A percentile compares a stretch with the other conserved stretches of the same genome.
These are phyloP conservation scores for Datura wrightii DNA, from an alignment of 257 asterid genomes.

Conservation along the genomic window DNA sequence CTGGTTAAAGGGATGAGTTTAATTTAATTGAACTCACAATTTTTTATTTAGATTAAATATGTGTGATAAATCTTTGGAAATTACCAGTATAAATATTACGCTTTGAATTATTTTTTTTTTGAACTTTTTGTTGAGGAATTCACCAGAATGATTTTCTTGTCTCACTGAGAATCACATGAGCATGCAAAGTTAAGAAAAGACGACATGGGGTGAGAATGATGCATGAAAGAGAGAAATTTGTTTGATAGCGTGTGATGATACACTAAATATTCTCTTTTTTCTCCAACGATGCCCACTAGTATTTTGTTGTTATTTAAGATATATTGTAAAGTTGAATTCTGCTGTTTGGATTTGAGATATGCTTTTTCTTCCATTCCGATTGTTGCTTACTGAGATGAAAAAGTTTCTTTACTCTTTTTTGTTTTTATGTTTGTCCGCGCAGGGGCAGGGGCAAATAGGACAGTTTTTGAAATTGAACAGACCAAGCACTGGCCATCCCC, in stretches of 20 bases:
- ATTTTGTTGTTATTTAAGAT: constrained; percentile 7
- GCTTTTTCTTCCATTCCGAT: constrained; percentile 29
- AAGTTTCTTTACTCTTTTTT: constrained; percentile 38
- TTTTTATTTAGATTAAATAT: background rate
- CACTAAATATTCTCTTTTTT: constrained; percentile 30
- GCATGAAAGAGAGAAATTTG: constrained; percentile 29
- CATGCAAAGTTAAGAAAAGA: constrained; percentile 26
- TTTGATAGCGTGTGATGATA: constrained; percentile 27
- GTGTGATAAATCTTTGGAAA: background rate
- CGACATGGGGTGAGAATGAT: constrained; percentile 25
- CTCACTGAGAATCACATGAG: background rate
- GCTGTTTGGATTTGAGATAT: constrained; percentile 34
- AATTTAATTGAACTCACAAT: background rate
- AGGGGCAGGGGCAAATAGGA: constrained; percentile 78
- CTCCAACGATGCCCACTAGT: constrained; percentile 6
- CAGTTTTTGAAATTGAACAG: constrained; percentile 78
- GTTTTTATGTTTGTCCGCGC: constrained; percentile 46
- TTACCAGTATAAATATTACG: background rate
- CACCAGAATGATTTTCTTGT: background rate
- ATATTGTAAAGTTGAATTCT: constrained; percentile 26
- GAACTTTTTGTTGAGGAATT: background rate
- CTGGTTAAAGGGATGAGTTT: background rate
- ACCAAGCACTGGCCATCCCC: constrained; percentile 79
- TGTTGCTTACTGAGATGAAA: constrained; percentile 45
- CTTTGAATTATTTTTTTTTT: no score